A percentile compares a stretch with the other conserved stretches of the same genome.
phyloP scores from a whole-genome alignment of 2,329 filamentous ascomycete genomes.

The Dactylellina leptospora region DNA sequence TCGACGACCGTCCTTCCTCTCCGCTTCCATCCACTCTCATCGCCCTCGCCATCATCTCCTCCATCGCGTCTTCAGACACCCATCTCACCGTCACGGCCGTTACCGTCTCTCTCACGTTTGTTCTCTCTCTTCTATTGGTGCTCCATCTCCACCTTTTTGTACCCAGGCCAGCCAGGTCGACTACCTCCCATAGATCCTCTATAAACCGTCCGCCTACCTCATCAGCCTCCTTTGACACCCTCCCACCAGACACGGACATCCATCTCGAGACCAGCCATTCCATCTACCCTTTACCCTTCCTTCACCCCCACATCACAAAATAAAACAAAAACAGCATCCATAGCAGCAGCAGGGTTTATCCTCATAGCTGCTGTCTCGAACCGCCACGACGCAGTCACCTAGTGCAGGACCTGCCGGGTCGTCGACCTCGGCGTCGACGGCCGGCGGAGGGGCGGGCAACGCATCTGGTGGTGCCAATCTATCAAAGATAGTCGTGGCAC shows the following conservation, averaged over 20 bases:
- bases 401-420: constrained; percentile 54
- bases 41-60: constrained; percentile 25
- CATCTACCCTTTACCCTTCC: constrained; percentile 12
- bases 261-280: constrained; percentile 35
- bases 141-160: constrained; percentile 30
- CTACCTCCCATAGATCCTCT: constrained; percentile 33
- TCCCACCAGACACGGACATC: constrained; percentile 4
- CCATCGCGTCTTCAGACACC: constrained; percentile 13
- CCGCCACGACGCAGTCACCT: constrained; percentile 53
- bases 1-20: constrained; percentile 13
- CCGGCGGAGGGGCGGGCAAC: constrained; percentile 47
- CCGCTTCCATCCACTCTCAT: constrained; percentile 17
- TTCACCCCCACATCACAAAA: constrained; percentile 18
- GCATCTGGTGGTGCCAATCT: constrained; percentile 68
- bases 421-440: constrained; percentile 53
- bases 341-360: constrained; percentile 53
- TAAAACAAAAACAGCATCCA: not conserved
- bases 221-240: constrained; percentile 6
- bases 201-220: constrained; percentile 30
- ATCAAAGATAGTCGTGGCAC: constrained; percentile 91
- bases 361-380: constrained; percentile 52
- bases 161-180: constrained; percentile 23
- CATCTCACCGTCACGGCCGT: constrained; percentile 11
- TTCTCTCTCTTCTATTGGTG: constrained; percentile 6
- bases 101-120: constrained; percentile 24